phyloP scores from a whole-genome alignment of 257 asterid species.

The Penstemon eatonii region DNA sequence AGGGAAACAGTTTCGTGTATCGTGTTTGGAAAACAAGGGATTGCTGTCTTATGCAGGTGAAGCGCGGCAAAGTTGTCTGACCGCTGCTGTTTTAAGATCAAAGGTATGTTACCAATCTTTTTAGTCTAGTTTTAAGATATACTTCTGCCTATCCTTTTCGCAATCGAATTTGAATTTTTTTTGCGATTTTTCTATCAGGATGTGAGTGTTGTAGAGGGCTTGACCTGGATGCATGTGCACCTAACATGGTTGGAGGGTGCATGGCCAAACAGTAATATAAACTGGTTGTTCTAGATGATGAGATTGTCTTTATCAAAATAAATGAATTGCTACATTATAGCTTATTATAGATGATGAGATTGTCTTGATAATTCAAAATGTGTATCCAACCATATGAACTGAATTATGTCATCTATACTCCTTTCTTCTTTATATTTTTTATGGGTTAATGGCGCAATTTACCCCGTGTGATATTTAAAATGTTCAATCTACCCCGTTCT shows the following conservation, averaged over 20 bases:
- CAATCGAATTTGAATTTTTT: no score
- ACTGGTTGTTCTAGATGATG: slow-evolving; percentile 54
- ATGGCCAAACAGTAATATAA: slow-evolving; percentile 36
- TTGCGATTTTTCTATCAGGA: slow-evolving; percentile 42
- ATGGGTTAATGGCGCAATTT: no score
- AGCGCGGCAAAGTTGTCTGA: slow-evolving; percentile 52
- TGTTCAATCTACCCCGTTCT: no score
- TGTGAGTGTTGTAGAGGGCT: slow-evolving; percentile 65
- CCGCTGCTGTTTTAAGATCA: slow-evolving; percentile 63
- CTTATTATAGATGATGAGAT: no score
- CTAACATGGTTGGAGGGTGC: slow-evolving; percentile 82
- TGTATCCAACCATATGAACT: no score
- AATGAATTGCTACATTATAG: slow-evolving; percentile 21
- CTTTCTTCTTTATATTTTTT: no score
- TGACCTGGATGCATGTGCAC: slow-evolving; percentile 75
- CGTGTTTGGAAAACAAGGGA: no score
- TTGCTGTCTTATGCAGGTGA: slow-evolving; percentile 52
- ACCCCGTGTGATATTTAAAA: no score
- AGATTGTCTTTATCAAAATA: neutral
- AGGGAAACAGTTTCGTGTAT: slow-evolving; percentile 61
- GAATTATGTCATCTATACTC: no score
- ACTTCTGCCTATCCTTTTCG: no score
- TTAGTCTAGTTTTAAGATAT: neutral
- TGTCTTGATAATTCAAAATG: no score
- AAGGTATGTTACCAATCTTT: slow-evolving; percentile 46